Base-by-base conservation (phyloP, 129 eudicot species). In the Arctium minus region DNA sequence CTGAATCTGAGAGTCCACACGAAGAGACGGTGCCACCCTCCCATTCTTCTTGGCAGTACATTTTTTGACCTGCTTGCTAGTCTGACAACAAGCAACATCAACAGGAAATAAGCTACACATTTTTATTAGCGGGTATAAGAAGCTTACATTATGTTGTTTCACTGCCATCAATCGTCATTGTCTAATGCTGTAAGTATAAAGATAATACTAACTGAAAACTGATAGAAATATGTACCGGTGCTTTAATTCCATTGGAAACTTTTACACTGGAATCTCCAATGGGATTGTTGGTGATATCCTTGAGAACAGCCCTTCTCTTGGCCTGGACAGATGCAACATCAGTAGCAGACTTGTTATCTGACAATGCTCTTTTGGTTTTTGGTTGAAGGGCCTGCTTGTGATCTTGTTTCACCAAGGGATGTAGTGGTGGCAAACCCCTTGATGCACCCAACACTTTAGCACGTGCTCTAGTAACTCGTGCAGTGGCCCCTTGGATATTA, bases 381-480 rank as follows among this genome's bases (percentile, higher is more conserved):
- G 86, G 81, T 46, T 83, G 83, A 35, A 77, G 82, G 60, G 81
- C 87, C 81, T 56, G 81, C 42, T 88, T 90, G 18, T 62, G 89
- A 6, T 79, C 87, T 64, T 80, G 88, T 48, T 82, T 85, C 56
- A 73, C 13, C 31, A 76, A 78, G 86, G 92, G 88, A 44, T 86
- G 80, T 70, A 70, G 70, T 38, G 92, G 91, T n/a, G 94, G 96
- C 84, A 93, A 82, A 75, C 85, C 89, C 81, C 87, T 87, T 77
- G 88, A 79, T 68, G 81, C 50, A 15, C 87, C 91, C 78, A 90
- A 80, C 17, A 86, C 84, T 82, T 92, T 93, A 5, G 98, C 94
- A 60, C 92, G 88, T 78, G 98, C 93, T 90, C 97, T 86, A 68
- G 99, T 96, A 72, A 93, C 78, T 53, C 99, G 90, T 72, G 75